Conservation (phyloP, 164 flowering plant genomes). For the Platanus orientalis region DNA sequence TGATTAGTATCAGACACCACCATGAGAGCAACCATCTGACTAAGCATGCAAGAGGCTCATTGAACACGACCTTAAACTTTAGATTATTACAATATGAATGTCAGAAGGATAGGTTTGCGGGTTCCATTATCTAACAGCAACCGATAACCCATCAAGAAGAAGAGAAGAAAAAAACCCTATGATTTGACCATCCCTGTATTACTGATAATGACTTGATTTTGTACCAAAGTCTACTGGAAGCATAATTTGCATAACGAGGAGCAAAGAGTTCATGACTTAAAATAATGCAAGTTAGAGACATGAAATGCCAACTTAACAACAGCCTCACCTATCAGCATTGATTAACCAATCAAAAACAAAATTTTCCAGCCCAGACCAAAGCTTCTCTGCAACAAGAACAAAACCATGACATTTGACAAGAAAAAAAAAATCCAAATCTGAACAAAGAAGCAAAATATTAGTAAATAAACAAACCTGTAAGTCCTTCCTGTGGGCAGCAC, state of each 20-base stretch:
- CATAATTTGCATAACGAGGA: background rate
- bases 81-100: too few species aligned
- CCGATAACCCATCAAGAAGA: too few species aligned
- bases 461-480: slow-evolving; percentile 58
- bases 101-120: too few species aligned
- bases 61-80: too few species aligned
- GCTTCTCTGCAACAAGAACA: slow-evolving; percentile 65
- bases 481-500: slow-evolving; percentile 97
- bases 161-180: too few species aligned
- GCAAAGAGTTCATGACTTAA: background rate
- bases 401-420: slow-evolving; percentile 3
- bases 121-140: too few species aligned
- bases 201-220: too few species aligned
- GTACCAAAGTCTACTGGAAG: background rate
- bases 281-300: background rate
- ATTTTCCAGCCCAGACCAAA: slow-evolving; percentile 97
- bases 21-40: too few species aligned
- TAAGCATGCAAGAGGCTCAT: too few species aligned
- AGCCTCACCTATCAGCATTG: slow-evolving; percentile 87
- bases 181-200: too few species aligned
- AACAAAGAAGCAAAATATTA: background rate
- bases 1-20: too few species aligned
- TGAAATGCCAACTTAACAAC: background rate
- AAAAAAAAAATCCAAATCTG: slow-evolving; percentile 5
- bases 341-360: slow-evolving; percentile 99